A percentile compares a stretch with the other conserved stretches of the same genome.
These are phyloP conservation scores for Boletus speciosus DNA, from an alignment of 768 basidiomycete genomes.

Conservation along the genomic window DNA sequence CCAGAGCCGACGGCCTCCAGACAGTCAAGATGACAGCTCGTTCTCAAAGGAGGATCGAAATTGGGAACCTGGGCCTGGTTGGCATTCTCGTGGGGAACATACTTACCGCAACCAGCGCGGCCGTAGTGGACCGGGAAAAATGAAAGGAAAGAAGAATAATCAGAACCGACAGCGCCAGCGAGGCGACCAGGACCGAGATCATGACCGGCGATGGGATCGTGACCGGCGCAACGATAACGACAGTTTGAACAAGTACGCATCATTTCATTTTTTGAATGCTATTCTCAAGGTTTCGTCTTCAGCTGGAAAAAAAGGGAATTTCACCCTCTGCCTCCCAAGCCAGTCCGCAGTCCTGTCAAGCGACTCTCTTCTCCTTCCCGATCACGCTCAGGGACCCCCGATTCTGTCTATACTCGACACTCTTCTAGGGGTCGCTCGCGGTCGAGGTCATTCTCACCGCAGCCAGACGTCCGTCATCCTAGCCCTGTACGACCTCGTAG, in stretches of 20 bases:
- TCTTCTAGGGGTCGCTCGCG: conserved; percentile 66
- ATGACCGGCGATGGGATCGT: conserved; percentile 33
- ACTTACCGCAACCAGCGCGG: conserved; percentile 36
- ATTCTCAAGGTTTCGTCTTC: conserved; percentile 9
- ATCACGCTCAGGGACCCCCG: conserved; percentile 55
- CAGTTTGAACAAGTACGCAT: conserved; percentile 70
- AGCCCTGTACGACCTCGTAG: conserved; percentile 47
- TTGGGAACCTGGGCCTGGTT: conserved; percentile 72
- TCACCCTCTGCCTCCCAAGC: conserved; percentile 39
- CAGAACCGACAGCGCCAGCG: conserved; percentile 33
- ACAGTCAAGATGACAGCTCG: conserved; percentile 24
- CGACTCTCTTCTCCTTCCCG: conserved; percentile 44
- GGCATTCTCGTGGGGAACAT: conserved; percentile 49
- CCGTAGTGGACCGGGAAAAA: conserved; percentile 38
- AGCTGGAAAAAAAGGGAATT: conserved; percentile 70
- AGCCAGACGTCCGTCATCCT: conserved; percentile 50
- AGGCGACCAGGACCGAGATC: conserved; percentile 26
- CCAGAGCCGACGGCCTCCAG: conserved; percentile 35
- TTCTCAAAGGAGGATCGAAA: conserved; percentile 47
- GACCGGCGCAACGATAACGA: conserved; percentile 56
- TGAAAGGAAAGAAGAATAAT: conserved; percentile 36
- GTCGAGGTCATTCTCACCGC: conserved; percentile 59
- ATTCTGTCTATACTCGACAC: conserved; percentile 60
- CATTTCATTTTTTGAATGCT: conserved; percentile 5
- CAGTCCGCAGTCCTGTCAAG: conserved; percentile 34